Evolutionary conservation across 148 eudicot genomes (phyloP).

Genomic region (Diospyros kaki): DNA sequence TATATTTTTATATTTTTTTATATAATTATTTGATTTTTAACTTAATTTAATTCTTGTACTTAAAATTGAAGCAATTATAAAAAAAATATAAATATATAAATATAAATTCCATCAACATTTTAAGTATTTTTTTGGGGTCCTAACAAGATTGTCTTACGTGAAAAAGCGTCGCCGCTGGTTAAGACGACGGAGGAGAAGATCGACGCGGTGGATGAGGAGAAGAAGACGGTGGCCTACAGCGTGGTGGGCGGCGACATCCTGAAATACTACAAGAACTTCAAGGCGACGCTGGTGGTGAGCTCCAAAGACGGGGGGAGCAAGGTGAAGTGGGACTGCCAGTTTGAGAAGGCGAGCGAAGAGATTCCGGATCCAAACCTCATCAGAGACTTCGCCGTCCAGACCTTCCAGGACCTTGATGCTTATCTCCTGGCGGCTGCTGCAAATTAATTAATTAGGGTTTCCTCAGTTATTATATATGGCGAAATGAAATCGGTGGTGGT

Average conservation of each 20-base stretch:
- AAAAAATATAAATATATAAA: no score
- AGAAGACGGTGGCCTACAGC: constrained; percentile 41
- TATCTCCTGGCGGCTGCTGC: constrained; percentile 28
- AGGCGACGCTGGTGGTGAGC: constrained; percentile 45
- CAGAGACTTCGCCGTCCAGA: constrained; percentile 61
- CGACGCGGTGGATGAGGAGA: constrained; percentile 63
- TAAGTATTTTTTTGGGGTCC: no score
- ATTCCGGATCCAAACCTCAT: constrained; percentile 54
- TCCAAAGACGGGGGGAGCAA: constrained; percentile 59
- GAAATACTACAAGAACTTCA: constrained; percentile 58
- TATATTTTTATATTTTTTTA: no score
- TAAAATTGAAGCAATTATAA: no score
- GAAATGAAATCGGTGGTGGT: no score
- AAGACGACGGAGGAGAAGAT: constrained; percentile 57
- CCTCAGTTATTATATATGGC: no score
- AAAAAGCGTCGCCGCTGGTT: constrained; percentile 36
- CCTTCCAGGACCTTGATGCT: constrained; percentile 60
- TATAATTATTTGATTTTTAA: no score
- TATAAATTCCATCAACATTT: no score
- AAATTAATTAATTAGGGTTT: no score
- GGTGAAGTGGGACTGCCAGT: constrained; percentile 71
- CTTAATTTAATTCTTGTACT: no score
- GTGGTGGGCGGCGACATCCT: constrained; percentile 62
- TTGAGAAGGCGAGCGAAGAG: constrained; percentile 67
- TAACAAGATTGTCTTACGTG: background rate